Base-by-base conservation (phyloP, 2,329 filamentous ascomycete species). In the Tricladium varicosporioides region DNA sequence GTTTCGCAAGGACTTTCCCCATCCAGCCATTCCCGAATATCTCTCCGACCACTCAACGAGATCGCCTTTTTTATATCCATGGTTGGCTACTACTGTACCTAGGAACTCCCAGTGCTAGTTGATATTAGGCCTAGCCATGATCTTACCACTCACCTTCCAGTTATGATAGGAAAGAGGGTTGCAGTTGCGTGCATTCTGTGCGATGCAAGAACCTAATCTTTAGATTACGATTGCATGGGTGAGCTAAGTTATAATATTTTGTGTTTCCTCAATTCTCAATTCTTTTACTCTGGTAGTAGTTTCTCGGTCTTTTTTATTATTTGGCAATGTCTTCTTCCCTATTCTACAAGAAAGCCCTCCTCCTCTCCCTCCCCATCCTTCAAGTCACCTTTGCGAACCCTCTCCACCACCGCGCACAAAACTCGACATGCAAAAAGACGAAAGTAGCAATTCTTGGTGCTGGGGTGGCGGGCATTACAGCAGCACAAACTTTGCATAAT, bases 401-500 rank as follows among this genome's bases (percentile, higher is more conserved):
- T 11, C 13, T 42, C 27, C 18, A 19, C 27, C 31, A 42, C 18
- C 56, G 46, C 7, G 27, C 16, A 15, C 48, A 56, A 22, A 58
- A 58, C 40, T 43, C 36, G 18, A 58, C 56, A 55, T 67, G 65
- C 56, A 53, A 54, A 22, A 65, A 68, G 56, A 76, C 75, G 1
- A 71, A 71, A 51, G 74, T 78, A 5, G 73, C 71, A 5, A 71
- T 78, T 27, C 70, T 78, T 40, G 85, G 85, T 33, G 85, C 79
- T 13, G 85, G 85, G 11, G 80, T 84, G 53, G 78, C 84, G 1
- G 85, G 85, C 5, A 82, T 88, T 43, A 82, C 84, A 11, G 83
- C 85, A 13, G 84, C 84, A 18, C 83, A 88, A 76, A 78, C 84
- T 2, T 69, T 89, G 5, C 71, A 76, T 4, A 86, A 88, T 53